Percentiles rank a stretch among this genome's conserved stretches.
Evolutionary conservation across 441 rosid genomes (phyloP).

Genomic region (Euphorbia corollata): DNA sequence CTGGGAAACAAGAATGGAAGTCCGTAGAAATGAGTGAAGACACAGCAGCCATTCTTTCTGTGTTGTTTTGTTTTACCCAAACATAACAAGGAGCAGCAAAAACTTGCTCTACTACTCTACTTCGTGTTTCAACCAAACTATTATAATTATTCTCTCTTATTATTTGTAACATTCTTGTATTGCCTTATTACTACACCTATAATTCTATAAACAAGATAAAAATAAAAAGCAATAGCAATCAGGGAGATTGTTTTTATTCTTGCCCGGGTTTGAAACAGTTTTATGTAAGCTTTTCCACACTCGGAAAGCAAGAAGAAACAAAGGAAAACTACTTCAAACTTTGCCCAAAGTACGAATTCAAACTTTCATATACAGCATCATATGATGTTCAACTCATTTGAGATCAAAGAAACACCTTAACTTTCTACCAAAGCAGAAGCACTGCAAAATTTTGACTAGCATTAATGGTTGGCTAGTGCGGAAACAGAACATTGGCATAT

Average conservation of each 20-base stretch:
- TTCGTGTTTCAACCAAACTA: too few species aligned
- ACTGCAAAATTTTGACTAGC: slow-evolving; percentile 5
- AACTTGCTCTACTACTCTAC: not conserved
- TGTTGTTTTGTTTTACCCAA: slow-evolving; percentile 1
- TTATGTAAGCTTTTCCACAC: too few species aligned
- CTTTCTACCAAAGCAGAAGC: too few species aligned
- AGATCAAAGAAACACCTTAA: not conserved
- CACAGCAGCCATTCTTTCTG: slow-evolving; percentile 38
- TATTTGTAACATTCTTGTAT: too few species aligned
- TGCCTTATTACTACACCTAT: too few species aligned
- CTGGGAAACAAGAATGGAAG: slow-evolving; percentile 31
- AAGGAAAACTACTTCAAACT: too few species aligned
- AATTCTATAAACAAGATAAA: too few species aligned
- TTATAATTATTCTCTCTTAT: too few species aligned
- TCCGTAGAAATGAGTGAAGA: slow-evolving; percentile 41
- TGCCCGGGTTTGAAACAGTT: too few species aligned
- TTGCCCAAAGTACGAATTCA: not conserved
- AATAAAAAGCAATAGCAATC: too few species aligned
- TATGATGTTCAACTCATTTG: not conserved
- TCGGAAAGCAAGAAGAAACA: too few species aligned
- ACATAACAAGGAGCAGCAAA: not conserved
- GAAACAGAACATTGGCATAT: not conserved
- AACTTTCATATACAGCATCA: slow-evolving; percentile 1
- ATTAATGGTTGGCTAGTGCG: not conserved
- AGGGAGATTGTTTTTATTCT: too few species aligned